Evolutionary conservation across 2,329 filamentous ascomycete species (phyloP).

Genomic region (Acrodontium crateriforme): DNA sequence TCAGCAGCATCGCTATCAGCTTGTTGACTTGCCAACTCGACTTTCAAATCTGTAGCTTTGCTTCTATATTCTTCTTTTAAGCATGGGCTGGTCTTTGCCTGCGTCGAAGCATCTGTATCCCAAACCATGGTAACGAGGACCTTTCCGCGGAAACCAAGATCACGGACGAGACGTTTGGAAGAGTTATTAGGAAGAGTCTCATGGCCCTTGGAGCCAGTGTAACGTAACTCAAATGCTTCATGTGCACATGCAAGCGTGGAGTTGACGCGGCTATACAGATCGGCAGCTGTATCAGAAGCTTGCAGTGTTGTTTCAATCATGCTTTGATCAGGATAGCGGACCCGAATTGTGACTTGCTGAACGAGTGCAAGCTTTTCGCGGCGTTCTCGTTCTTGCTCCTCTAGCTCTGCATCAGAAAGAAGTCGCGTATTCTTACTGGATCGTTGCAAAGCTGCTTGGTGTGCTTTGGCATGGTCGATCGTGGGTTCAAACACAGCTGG

Average conservation of each 20-base stretch:
- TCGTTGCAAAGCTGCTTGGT: conserved; percentile 52
- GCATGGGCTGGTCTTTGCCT: conserved; percentile 43
- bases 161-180: conserved; percentile 49
- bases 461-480: conserved; percentile 60
- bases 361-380: conserved; percentile 52
- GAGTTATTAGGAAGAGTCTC: conserved; percentile 12
- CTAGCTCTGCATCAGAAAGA: conserved; percentile 68
- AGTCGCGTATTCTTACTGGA: conserved; percentile 60
- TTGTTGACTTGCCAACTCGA: conserved; percentile 43
- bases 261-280: conserved; percentile 62
- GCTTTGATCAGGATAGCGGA: conserved; percentile 80
- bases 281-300: conserved; percentile 52
- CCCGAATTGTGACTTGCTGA: conserved; percentile 57
- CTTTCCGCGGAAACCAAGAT: conserved; percentile 55
- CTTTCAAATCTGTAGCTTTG: conserved; percentile 52
- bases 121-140: conserved; percentile 67
- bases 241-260: conserved; percentile 49
- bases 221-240: conserved; percentile 58
- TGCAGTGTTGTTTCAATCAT: conserved; percentile 60
- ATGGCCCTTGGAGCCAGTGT: conserved; percentile 40
- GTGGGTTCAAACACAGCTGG: conserved; percentile 67
- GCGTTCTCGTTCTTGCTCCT: conserved; percentile 51
- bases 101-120: conserved; percentile 47
- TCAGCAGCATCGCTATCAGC: conserved; percentile 12
- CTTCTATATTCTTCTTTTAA: conserved; percentile 45